Percentiles rank a stretch among this genome's conserved stretches.
phyloP scores from a whole-genome alignment of 306 rosid genomes.

The Pterocarpus santalinus region DNA sequence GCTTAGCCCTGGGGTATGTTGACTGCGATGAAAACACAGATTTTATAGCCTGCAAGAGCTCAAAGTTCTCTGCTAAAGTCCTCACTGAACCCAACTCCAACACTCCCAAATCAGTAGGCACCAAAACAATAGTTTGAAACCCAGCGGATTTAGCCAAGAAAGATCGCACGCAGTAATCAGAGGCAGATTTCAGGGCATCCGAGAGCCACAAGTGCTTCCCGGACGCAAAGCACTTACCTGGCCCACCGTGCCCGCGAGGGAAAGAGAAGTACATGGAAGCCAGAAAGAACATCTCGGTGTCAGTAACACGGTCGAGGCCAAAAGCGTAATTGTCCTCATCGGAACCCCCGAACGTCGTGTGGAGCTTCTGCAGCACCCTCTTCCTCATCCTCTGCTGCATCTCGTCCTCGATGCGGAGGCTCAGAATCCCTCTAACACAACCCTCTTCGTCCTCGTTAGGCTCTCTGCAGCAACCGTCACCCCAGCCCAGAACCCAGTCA shows the following conservation, averaged over 20 bases:
- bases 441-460: slow-evolving; percentile 75
- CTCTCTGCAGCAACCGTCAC: slow-evolving; percentile 93
- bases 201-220: slow-evolving; percentile 77
- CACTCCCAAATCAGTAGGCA: slow-evolving; percentile 88
- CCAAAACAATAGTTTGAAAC: slow-evolving; percentile 81
- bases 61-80: slow-evolving; percentile 62
- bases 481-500: slow-evolving; percentile 89
- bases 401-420: slow-evolving; percentile 58
- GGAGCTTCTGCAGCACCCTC: slow-evolving; percentile 85
- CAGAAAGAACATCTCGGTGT: slow-evolving; percentile 91
- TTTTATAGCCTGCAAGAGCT: slow-evolving; percentile 64
- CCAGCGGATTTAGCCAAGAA: slow-evolving; percentile 80
- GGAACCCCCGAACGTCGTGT: slow-evolving; percentile 78
- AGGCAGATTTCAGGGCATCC: slow-evolving; percentile 54
- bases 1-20: slow-evolving; percentile 47
- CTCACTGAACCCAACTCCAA: slow-evolving; percentile 95
- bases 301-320: slow-evolving; percentile 82
- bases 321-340: slow-evolving; percentile 89
- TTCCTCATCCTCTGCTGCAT: slow-evolving; percentile 80
- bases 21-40: slow-evolving; percentile 64
- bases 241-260: slow-evolving; percentile 87
- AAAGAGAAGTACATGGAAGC: slow-evolving; percentile 96
- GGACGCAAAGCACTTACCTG: slow-evolving; percentile 83
- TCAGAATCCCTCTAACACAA: slow-evolving; percentile 48
- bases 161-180: slow-evolving; percentile 84